Percentiles rank a stretch among this genome's conserved stretches.
Conservation (phyloP, 495 filamentous ascomycete genomes). For the Margaritispora aquatica region DNA sequence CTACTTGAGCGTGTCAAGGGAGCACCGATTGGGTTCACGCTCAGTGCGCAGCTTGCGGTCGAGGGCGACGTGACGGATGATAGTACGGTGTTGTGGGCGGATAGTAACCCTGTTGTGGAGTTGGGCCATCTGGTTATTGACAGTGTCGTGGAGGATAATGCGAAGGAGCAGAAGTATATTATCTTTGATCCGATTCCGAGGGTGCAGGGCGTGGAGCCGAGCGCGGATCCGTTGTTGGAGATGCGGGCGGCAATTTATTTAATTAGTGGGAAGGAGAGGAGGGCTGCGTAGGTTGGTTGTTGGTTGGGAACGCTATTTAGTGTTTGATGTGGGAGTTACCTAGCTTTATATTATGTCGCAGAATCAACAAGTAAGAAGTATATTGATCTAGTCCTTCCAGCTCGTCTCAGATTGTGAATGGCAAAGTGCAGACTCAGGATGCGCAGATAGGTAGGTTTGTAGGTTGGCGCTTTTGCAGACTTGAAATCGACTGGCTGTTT, state of each 20-base stretch:
- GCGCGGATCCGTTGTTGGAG: conserved; percentile 46
- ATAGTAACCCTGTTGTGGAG: conserved; percentile 37
- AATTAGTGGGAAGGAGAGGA: conserved; percentile 41
- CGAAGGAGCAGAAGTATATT: conserved; percentile 39
- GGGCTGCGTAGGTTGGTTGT: conserved; percentile 18
- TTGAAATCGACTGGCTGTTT: no score
- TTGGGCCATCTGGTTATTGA: conserved; percentile 41
- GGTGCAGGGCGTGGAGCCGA: conserved; percentile 42
- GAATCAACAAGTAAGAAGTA: not conserved
- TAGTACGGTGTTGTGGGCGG: conserved; percentile 46
- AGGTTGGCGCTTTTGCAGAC: no score
- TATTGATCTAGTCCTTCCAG: no score
- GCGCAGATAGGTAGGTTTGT: no score
- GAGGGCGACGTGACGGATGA: conserved; percentile 44
- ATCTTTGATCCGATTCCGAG: conserved; percentile 52
- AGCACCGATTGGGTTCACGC: conserved; percentile 35
- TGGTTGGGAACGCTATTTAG: not conserved
- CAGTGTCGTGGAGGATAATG: conserved; percentile 29
- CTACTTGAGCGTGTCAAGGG: conserved; percentile 25
- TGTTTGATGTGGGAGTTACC: no score
- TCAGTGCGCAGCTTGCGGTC: conserved; percentile 43
- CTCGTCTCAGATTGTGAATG: no score
- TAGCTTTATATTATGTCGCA: no score
- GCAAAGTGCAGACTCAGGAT: no score
- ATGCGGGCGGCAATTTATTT: conserved; percentile 45